A percentile compares a stretch with the other conserved stretches of the same genome.
Evolutionary conservation across 768 basidiomycete genomes (phyloP).

Genomic region (Termitomyces sp.): DNA sequence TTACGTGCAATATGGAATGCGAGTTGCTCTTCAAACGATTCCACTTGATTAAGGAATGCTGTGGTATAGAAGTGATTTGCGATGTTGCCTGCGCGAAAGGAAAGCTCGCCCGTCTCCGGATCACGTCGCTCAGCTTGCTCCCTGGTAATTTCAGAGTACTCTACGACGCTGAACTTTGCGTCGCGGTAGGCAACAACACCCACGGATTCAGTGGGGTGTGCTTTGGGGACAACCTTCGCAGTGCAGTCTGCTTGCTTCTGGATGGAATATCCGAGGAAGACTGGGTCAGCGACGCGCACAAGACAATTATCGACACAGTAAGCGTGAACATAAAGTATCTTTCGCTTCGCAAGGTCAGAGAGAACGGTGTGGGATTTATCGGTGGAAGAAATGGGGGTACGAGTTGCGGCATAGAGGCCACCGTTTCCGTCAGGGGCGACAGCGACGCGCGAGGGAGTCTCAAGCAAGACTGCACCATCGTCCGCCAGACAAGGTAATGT

Average conservation of each 20-base stretch:
- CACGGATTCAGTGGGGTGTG: conserved; percentile 82
- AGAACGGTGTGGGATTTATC: conserved; percentile 71
- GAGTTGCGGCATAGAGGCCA: conserved; percentile 92
- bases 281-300: conserved; percentile 93
- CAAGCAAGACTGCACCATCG: conserved; percentile 91
- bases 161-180: conserved; percentile 87
- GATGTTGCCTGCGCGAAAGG: conserved; percentile 95
- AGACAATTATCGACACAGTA: conserved; percentile 99
- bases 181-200: conserved; percentile 88
- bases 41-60: conserved; percentile 70
- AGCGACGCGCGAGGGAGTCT: conserved; percentile 73
- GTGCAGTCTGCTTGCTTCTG: conserved; percentile 84
- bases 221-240: conserved; percentile 94
- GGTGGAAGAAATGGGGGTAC: conserved; percentile 60
- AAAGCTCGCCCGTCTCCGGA: conserved; percentile 64
- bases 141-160: conserved; percentile 92
- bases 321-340: conserved; percentile 84
- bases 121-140: conserved; percentile 82
- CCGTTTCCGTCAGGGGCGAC: conserved; percentile 98
- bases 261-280: conserved; percentile 95
- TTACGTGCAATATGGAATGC: conserved; percentile 98
- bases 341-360: conserved; percentile 70
- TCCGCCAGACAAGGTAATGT: conserved; percentile 92
- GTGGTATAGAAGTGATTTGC: conserved; percentile 98
- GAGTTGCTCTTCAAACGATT: conserved; percentile 80